Percentiles rank a stretch among this genome's conserved stretches.
Conservation (phyloP, 768 basidiomycete species). For the Collybia mongolica region DNA sequence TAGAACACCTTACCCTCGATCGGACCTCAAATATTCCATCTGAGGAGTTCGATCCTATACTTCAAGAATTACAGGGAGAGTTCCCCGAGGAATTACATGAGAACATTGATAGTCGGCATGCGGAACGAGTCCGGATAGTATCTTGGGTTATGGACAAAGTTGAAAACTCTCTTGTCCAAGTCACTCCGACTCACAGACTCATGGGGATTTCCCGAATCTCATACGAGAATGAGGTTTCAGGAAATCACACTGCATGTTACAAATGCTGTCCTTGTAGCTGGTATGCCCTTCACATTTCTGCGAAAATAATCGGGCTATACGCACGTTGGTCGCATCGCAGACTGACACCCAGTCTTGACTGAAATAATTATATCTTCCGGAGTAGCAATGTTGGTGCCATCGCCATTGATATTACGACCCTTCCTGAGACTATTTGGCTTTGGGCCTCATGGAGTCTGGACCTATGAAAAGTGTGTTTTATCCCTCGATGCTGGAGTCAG, state of each 20-base stretch:
- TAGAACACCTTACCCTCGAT: slow-evolving; percentile 5
- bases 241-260: slow-evolving; percentile 21
- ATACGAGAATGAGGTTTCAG: slow-evolving; percentile 16
- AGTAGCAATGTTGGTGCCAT: slow-evolving; percentile 14
- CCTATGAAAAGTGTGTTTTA: slow-evolving; percentile 26
- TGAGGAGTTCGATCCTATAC: slow-evolving; percentile 14
- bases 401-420: no score
- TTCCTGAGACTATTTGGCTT: slow-evolving; percentile 17
- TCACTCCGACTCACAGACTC: no score
- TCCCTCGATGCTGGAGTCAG: no score
- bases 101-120: slow-evolving; percentile 26
- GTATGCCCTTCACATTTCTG: slow-evolving; percentile 8
- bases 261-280: slow-evolving; percentile 20
- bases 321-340: slow-evolving; percentile 27
- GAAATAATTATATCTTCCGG: slow-evolving; percentile 19
- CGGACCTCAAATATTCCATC: slow-evolving; percentile 15
- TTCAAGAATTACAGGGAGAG: slow-evolving; percentile 22
- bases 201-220: slow-evolving; percentile 22
- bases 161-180: slow-evolving; percentile 22
- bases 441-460: slow-evolving; percentile 26
- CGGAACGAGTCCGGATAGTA: slow-evolving; percentile 19
- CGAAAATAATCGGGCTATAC: background rate
- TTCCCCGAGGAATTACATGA: slow-evolving; percentile 26
- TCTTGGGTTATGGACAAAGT: slow-evolving; percentile 17
- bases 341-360: slow-evolving; percentile 32